phyloP scores from a whole-genome alignment of 2,329 filamentous ascomycete species.

The Penicillium thymicola region DNA sequence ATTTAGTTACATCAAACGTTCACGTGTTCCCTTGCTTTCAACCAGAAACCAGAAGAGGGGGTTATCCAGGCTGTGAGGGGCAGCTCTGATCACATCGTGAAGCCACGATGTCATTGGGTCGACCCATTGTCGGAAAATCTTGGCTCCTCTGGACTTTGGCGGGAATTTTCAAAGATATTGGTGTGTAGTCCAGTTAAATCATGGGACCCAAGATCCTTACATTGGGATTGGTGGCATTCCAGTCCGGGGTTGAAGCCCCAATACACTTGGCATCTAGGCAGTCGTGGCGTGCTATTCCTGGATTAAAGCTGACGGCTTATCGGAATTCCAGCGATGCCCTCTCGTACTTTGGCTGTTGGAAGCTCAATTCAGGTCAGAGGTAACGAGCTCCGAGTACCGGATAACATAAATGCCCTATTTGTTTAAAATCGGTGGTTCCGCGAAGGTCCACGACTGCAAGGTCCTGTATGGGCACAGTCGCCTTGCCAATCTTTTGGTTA shows the following conservation, averaged over 20 bases:
- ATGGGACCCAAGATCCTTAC: neutral
- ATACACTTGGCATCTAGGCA: neutral
- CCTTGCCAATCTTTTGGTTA: constrained; percentile 12
- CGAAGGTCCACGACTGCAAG: constrained; percentile 13
- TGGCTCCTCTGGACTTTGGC: constrained; percentile 12
- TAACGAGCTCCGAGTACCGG: neutral
- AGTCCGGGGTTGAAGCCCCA: constrained; percentile 7
- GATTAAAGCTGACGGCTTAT: neutral
- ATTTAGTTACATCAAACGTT: neutral
- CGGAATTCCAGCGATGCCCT: neutral
- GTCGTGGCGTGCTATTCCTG: constrained; percentile 5
- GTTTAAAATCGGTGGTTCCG: constrained; percentile 1
- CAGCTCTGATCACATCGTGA: constrained; percentile 5
- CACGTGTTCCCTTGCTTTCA: neutral
- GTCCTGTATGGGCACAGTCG: constrained; percentile 3
- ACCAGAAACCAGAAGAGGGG: constrained; percentile 9
- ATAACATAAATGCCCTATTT: neutral
- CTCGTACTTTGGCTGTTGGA: constrained; percentile 2
- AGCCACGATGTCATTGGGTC: constrained; percentile 17
- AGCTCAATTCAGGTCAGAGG: neutral
- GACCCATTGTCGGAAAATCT: constrained; percentile 5
- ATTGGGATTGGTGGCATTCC: constrained; percentile 14
- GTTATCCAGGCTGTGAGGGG: constrained; percentile 8
- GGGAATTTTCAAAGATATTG: constrained; percentile 4
- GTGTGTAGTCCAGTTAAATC: constrained; percentile 6